Base-by-base conservation (phyloP, 768 basidiomycete species). In the Clavulina sp. region DNA sequence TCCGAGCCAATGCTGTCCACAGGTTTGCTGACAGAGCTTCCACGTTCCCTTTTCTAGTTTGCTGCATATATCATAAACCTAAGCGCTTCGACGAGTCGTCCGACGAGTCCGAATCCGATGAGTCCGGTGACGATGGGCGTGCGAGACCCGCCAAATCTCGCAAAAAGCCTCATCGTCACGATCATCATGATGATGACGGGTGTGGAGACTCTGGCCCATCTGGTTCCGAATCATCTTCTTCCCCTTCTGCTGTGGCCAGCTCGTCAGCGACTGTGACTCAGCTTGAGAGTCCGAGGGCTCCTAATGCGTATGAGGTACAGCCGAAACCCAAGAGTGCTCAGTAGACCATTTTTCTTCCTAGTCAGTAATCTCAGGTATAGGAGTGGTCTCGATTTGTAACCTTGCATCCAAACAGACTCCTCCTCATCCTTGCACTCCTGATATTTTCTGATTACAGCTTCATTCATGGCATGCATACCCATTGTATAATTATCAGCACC, bases 21-120 rank as follows among this genome's bases (percentile, higher is more conserved):
- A 19, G 49, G 33, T 21, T 7, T 46, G 3, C 16, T 44, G 21
- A 31, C 53, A 18, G 3, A 26, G 47, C 48, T 34, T 47, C 41
- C 49, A 50, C 24, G 49, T 32, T 16, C 48, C 49, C 31, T 32
- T 18, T n/a, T 36, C n/a, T 56, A 96, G 91, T 95, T 48, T 96
- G 91, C 63, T 96, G 91, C 64, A 93, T 96, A 60, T 93, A 91
- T 61, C 86, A 89, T 62, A 84, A 81, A 61, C 81, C 82, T 1
- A 73, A 74, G 52, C 67, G 61, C 48, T 89, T 86, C 55, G 86
- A 87, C 65, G 86, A 89, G 60, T 88, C 86, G 0, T 84, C 67
- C 6, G 65, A 80, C 0, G 78, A 77, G 31, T 74, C 75, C 38
- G 72, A 74, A 41, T 72, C 71, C 3, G 40, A 34, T 16, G n/a